phyloP scores from a whole-genome alignment of 2,329 filamentous ascomycete genomes.

The Cucurbitaria berberidis region DNA sequence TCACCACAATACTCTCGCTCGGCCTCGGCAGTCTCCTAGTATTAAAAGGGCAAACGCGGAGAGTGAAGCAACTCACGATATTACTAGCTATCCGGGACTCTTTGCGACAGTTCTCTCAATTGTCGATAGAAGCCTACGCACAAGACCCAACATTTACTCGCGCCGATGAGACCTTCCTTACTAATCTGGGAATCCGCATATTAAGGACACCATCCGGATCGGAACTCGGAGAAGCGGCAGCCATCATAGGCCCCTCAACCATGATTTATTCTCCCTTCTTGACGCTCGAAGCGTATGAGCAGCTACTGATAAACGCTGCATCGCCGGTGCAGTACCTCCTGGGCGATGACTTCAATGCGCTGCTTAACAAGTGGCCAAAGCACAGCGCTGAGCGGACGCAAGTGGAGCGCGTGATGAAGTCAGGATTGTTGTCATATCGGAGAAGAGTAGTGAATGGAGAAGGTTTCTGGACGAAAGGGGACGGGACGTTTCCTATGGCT shows the following conservation, averaged over 20 bases:
- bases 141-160: conserved; percentile 42
- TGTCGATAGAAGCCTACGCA: conserved; percentile 28
- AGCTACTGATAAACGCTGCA: conserved; percentile 5
- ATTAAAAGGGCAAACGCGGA: conserved; percentile 26
- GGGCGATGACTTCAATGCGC: conserved; percentile 37
- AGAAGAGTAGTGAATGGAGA: conserved; percentile 26
- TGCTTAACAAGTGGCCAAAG: conserved; percentile 39
- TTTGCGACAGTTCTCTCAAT: conserved; percentile 2
- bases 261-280: conserved; percentile 39
- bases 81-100: conserved; percentile 27
- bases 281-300: conserved; percentile 30
- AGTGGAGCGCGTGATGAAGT: conserved; percentile 25
- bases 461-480: conserved; percentile 32
- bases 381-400: conserved; percentile 30
- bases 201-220: conserved; percentile 32
- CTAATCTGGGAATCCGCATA: conserved; percentile 24
- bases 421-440: conserved; percentile 13
- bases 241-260: conserved; percentile 25
- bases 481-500: conserved; percentile 38
- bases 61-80: conserved; percentile 39
- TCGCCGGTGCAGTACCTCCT: conserved; percentile 22
- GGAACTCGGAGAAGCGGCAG: conserved; percentile 31
- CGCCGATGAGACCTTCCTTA: conserved; percentile 31
- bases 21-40: conserved; percentile 25
- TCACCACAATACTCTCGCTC: conserved; percentile 27